These are phyloP conservation scores for Nicotiana undulata DNA, from an alignment of 257 asterid genomes.

Conservation along the genomic window DNA sequence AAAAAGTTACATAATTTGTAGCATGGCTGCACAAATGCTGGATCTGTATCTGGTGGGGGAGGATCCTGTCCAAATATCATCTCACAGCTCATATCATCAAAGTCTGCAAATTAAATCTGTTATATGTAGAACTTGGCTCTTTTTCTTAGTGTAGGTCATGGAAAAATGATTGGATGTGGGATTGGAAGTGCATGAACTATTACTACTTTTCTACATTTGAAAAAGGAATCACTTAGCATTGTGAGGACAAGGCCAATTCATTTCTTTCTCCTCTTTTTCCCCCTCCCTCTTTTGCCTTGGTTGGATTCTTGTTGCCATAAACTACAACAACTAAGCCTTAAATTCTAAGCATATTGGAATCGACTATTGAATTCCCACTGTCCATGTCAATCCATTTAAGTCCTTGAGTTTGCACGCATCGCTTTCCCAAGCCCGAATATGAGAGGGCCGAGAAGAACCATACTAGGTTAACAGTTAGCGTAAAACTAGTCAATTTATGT, in stretches of 20 bases:
- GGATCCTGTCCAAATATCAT: slow-evolving; percentile 88
- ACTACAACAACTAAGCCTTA: not conserved
- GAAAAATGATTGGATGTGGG: not conserved
- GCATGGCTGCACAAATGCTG: slow-evolving; percentile 74
- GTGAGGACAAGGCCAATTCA: not conserved
- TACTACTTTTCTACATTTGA: not conserved
- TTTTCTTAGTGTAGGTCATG: not conserved
- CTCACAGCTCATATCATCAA: slow-evolving; percentile 94
- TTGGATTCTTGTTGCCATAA: not conserved
- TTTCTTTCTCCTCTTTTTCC: not conserved
- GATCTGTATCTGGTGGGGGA: slow-evolving; percentile 51
- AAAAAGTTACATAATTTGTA: slow-evolving; percentile 57
- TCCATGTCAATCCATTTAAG: not conserved
- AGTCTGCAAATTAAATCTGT: slow-evolving; percentile 44
- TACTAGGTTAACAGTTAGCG: not conserved
- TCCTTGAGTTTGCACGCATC: not conserved
- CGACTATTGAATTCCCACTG: not conserved
- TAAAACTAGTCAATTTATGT: not conserved
- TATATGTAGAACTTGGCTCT: not conserved
- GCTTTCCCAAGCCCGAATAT: not conserved
- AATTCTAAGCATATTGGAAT: not conserved
- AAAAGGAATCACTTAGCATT: slow-evolving; percentile 4
- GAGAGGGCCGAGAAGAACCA: not conserved
- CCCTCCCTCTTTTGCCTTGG: not conserved
- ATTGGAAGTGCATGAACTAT: not conserved